These are phyloP conservation scores for Brassica carinata DNA, from an alignment of 345 rosid genomes.

Conservation along the genomic window DNA sequence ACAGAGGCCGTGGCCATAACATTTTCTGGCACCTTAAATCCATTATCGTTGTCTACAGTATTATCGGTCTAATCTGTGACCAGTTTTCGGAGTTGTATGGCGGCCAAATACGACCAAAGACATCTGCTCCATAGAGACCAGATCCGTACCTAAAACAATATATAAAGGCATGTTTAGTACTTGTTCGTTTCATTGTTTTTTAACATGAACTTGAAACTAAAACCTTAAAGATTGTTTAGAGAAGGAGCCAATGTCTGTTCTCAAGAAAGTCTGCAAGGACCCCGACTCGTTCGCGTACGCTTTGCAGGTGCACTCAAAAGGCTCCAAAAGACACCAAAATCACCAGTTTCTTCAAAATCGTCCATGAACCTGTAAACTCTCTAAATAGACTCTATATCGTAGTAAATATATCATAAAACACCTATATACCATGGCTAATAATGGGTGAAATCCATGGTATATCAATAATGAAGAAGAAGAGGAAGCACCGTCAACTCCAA, in stretches of 20 bases:
- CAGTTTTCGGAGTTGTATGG: neutral
- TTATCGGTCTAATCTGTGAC: neutral
- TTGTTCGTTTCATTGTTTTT: neutral
- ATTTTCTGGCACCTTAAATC: slow-evolving; percentile 7
- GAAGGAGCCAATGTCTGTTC: slow-evolving; percentile 33
- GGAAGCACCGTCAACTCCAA: too few species aligned
- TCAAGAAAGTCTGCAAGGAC: neutral
- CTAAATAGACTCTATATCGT: too few species aligned
- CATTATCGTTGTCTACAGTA: neutral
- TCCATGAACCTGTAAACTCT: too few species aligned
- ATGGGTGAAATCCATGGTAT: too few species aligned
- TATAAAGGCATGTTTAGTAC: neutral
- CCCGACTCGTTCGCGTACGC: neutral
- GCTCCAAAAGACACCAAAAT: too few species aligned
- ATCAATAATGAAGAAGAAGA: too few species aligned
- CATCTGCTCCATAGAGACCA: slow-evolving; percentile 18
- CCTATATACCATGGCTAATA: too few species aligned
- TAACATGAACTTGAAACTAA: neutral
- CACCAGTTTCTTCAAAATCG: too few species aligned
- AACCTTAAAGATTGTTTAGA: slow-evolving; percentile 36
- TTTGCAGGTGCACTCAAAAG: too few species aligned
- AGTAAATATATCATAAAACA: too few species aligned
- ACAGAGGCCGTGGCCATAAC: slow-evolving; percentile 41
- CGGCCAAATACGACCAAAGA: slow-evolving; percentile 41
- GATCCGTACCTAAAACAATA: slow-evolving; percentile 34